Base-by-base conservation (phyloP, 805 yeast genomes). In the Candida nitratophila region DNA sequence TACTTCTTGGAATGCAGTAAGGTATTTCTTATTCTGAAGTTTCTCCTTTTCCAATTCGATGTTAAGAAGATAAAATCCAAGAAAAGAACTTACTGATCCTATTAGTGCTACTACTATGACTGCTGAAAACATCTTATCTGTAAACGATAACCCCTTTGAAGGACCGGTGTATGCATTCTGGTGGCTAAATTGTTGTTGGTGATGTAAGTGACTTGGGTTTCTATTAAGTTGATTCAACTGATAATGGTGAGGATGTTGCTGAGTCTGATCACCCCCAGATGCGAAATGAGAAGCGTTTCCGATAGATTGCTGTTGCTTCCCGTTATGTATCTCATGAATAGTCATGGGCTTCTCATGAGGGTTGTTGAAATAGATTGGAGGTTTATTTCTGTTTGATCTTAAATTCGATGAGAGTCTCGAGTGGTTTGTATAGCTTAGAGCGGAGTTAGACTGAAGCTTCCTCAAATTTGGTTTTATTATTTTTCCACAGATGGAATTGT, bases 311-410 rank as follows among this genome's bases (percentile, higher is more conserved):
- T 32, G 17, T 5, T n/a, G 10, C 5, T 17, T 4, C 5, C n/a
- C 17, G 16, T 32, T 32, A n/a, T 32, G 31, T 46, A 42, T n/a
- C 41, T 59, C 53, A 38, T 53, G 55, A 19, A 62, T 47, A 14
- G 62, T 59, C 47, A 68, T 67, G 38, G 64, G 64, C 10, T 59
- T 59, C 14, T 46, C 47, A 9, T 50, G 27, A 2, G 52, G 49
- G 42, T 54, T 49, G 38, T 38, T 43, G 45, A 60, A 59, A 41
- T 47, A 59, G 19, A 61, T 39, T 1, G 59, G 61, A n/a, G 57
- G 57, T 19, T 7, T 22, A 24, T 37, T 4, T 24, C 6, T 24
- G n/a, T 11, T 12, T n/a, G 26, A 11, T 34, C 15, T 14, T 34
- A 19, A 12, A 15, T n/a, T 9, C 7, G 24, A 37, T 10, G 31